These are phyloP conservation scores for Mycosphaerelloides madeirae DNA, from an alignment of 2,329 filamentous ascomycete genomes.

Conservation along the genomic window DNA sequence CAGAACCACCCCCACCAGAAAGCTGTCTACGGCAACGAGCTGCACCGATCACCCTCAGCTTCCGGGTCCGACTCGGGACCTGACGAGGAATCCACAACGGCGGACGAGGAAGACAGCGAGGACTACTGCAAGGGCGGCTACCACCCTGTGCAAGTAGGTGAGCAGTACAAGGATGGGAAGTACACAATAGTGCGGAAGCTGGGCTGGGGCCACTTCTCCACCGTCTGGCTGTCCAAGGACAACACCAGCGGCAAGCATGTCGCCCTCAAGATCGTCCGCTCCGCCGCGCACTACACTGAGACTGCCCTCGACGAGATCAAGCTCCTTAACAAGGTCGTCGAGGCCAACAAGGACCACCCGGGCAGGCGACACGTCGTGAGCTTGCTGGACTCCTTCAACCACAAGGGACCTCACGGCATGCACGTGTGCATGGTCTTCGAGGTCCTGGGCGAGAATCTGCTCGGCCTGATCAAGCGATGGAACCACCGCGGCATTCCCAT, in stretches of 20 bases:
- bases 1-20: conserved; percentile 27
- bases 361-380: conserved; percentile 94
- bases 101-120: conserved; percentile 97
- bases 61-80: conserved; percentile 58
- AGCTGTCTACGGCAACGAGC: conserved; percentile 49
- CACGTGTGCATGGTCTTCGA: conserved; percentile 99
- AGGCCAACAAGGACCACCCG: conserved; percentile 90
- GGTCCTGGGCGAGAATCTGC: conserved; percentile 87
- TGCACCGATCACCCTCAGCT: conserved; percentile 66
- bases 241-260: conserved; percentile 89
- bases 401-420: conserved; percentile 91
- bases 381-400: conserved; percentile 92
- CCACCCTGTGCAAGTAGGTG: conserved; percentile 88
- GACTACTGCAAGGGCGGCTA: conserved; percentile 99
- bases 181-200: conserved; percentile 96
- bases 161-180: conserved; percentile 95
- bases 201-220: conserved; percentile 99
- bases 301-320: conserved; percentile 99
- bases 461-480: conserved; percentile 96
- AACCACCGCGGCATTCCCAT: conserved; percentile 97
- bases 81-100: conserved; percentile 78
- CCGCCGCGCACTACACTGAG: conserved; percentile 96
- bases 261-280: conserved; percentile 94
- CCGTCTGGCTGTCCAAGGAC: conserved; percentile 77
- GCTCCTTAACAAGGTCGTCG: conserved; percentile 91